Conservation (phyloP, 306 rosid species). For the Citrullus mucosospermus region DNA sequence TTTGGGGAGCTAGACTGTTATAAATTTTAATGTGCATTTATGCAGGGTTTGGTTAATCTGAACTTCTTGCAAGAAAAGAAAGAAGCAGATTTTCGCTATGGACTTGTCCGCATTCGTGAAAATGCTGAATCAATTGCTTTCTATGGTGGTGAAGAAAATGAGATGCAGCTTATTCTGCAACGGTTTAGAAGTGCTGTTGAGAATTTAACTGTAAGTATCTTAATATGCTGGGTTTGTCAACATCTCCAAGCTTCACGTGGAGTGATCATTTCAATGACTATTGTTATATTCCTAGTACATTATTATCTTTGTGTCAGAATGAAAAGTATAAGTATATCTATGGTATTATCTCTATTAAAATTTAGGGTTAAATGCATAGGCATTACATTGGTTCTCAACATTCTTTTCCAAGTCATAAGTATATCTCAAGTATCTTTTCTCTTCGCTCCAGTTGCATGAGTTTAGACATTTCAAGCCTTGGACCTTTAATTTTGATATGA, state of each 20-base stretch:
- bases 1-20: background rate
- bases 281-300: background rate
- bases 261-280: background rate
- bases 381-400: background rate
- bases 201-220: constrained; percentile 57
- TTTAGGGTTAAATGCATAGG: background rate
- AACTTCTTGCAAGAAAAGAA: constrained; percentile 98
- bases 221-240: constrained; percentile 4
- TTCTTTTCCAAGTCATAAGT: background rate
- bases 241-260: background rate
- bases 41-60: constrained; percentile 71
- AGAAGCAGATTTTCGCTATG: constrained; percentile 98
- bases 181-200: constrained; percentile 89
- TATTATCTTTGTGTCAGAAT: background rate
- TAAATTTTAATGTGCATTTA: constrained; percentile 1
- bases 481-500: background rate
- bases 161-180: constrained; percentile 83
- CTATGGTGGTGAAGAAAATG: constrained; percentile 84
- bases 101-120: constrained; percentile 89
- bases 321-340: background rate
- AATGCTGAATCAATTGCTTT: constrained; percentile 97
- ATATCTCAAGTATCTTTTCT: background rate
- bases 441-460: background rate
- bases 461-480: background rate
- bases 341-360: background rate